Conservation (phyloP, 2,329 filamentous ascomycete genomes). For the Fusarium xyrophilum region DNA sequence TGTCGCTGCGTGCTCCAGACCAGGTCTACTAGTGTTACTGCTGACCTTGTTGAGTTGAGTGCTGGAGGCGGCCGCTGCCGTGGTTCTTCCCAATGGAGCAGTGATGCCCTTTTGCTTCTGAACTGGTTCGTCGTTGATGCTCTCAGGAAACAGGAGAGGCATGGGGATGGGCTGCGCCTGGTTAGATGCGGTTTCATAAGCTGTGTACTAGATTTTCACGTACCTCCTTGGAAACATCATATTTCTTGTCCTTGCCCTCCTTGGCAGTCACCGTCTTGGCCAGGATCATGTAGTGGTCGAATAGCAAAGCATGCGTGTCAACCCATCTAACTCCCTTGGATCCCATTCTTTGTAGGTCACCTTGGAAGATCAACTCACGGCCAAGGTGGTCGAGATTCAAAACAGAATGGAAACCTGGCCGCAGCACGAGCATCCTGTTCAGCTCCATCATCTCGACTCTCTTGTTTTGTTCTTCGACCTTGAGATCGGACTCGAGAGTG, state of each 20-base stretch:
- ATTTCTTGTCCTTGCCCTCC: slow-evolving; percentile 77
- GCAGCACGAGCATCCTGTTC: slow-evolving; percentile 79
- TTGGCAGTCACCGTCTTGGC: slow-evolving; percentile 80
- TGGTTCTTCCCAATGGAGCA: slow-evolving; percentile 64
- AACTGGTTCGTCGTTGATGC: slow-evolving; percentile 88
- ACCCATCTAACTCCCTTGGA: slow-evolving; percentile 91
- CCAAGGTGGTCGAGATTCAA: slow-evolving; percentile 95
- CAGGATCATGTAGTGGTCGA: slow-evolving; percentile 95
- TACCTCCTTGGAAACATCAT: slow-evolving; percentile 91
- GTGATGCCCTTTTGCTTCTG: slow-evolving; percentile 81
- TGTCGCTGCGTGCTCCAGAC: slow-evolving; percentile 72
- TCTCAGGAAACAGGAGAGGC: slow-evolving; percentile 92
- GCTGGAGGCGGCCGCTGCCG: slow-evolving; percentile 66
- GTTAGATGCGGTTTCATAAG: slow-evolving; percentile 34
- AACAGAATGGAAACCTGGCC: slow-evolving; percentile 87
- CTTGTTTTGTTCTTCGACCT: slow-evolving; percentile 90
- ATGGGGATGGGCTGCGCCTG: slow-evolving; percentile 80
- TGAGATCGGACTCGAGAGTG: slow-evolving; percentile 87
- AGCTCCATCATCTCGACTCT: slow-evolving; percentile 90
- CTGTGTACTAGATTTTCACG: slow-evolving; percentile 39
- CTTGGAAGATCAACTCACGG: slow-evolving; percentile 85
- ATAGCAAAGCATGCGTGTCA: slow-evolving; percentile 90
- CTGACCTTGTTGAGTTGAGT: slow-evolving; percentile 64
- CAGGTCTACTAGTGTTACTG: slow-evolving; percentile 61
- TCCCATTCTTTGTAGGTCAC: slow-evolving; percentile 87